A percentile compares a stretch with the other conserved stretches of the same genome.
These are phyloP conservation scores for Pythium biforme DNA, from an alignment of 352 stramenopile species.

Conservation along the genomic window DNA sequence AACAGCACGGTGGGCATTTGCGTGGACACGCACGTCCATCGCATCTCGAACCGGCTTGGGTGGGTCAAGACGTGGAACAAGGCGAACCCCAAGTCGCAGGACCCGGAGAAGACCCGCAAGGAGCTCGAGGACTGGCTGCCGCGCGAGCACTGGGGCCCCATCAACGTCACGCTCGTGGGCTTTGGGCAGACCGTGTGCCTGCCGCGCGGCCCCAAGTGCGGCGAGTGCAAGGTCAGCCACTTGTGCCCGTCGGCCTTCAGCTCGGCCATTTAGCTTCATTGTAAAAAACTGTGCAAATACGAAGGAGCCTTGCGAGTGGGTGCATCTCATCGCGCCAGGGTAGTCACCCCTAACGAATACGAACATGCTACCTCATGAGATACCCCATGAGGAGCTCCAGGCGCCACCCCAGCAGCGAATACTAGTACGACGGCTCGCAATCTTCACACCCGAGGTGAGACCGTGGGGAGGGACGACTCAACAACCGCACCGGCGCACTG, in stretches of 20 bases:
- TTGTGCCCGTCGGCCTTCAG: conserved; percentile 67
- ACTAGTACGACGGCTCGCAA: too few species aligned
- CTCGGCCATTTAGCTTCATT: conserved; percentile 17
- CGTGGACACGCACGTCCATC: conserved; percentile 97
- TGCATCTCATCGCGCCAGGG: too few species aligned
- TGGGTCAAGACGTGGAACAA: conserved; percentile 93
- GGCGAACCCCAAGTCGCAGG: conserved; percentile 66
- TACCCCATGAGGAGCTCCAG: too few species aligned
- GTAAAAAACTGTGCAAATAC: too few species aligned
- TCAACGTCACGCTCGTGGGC: conserved; percentile 95
- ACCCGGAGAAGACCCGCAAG: conserved; percentile 92
- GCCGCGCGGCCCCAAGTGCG: conserved; percentile 69
- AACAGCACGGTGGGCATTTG: conserved; percentile 89
- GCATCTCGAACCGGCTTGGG: conserved; percentile 93
- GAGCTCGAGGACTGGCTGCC: conserved; percentile 96
- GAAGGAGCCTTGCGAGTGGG: too few species aligned
- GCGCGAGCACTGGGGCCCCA: conserved; percentile 79
- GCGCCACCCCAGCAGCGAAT: too few species aligned
- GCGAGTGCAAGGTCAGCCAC: conserved; percentile 58
- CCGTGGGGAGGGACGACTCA: too few species aligned
- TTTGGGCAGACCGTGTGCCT: conserved; percentile 94
- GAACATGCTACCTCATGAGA: too few species aligned
- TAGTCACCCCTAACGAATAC: too few species aligned
- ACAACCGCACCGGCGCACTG: too few species aligned
- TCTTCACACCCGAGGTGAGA: too few species aligned